phyloP scores from a whole-genome alignment of 2,329 filamentous ascomycete species.

The Fusarium miscanthi region DNA sequence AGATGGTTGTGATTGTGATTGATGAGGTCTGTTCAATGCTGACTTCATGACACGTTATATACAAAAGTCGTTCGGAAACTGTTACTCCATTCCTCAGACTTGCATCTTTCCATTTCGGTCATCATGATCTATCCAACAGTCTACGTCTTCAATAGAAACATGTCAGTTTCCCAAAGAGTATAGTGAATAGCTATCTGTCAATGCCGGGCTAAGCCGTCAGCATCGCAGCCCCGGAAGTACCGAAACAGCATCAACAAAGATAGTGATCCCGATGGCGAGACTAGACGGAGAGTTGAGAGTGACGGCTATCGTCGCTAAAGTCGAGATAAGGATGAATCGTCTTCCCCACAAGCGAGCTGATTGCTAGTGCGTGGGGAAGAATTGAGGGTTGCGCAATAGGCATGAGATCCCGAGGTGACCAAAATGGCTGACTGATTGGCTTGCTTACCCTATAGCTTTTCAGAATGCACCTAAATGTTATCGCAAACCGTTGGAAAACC shows the following conservation, averaged over 20 bases:
- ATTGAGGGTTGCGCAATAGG: neutral
- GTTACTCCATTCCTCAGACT: constrained; percentile 20
- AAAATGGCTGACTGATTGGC: neutral
- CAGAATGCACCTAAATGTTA: no score
- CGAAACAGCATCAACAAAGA: constrained; percentile 14
- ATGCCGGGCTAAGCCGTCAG: constrained; percentile 24
- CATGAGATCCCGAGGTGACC: constrained; percentile 25
- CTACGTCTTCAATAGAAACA: neutral
- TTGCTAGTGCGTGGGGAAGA: neutral
- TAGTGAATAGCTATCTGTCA: neutral
- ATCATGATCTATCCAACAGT: neutral
- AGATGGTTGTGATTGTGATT: neutral
- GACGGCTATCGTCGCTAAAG: constrained; percentile 29
- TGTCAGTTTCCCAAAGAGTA: neutral
- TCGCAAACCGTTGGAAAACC: neutral
- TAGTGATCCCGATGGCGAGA: constrained; percentile 13
- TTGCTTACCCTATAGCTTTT: neutral
- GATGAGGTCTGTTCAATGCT: neutral
- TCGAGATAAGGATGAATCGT: constrained; percentile 8
- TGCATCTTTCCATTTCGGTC: neutral
- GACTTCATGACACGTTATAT: constrained; percentile 8
- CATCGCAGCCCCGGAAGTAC: neutral
- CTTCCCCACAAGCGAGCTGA: constrained; percentile 3
- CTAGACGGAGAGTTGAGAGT: neutral
- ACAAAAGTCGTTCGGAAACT: constrained; percentile 15